Percentiles rank a stretch among this genome's conserved stretches.
phyloP scores from a whole-genome alignment of 495 filamentous ascomycete genomes.

The Podospora didyma region DNA sequence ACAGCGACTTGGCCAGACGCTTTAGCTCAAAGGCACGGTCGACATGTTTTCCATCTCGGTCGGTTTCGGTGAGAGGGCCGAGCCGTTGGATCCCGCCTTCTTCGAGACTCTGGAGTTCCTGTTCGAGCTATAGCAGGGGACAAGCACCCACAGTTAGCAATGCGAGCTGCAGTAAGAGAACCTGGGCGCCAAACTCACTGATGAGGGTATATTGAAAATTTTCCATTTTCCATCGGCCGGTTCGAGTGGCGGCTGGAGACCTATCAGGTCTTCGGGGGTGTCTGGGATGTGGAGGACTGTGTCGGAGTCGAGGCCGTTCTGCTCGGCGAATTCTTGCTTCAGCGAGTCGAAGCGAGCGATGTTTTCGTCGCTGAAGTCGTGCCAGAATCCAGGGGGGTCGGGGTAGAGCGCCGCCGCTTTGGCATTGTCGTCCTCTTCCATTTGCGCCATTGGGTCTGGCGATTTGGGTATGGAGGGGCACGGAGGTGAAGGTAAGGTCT shows the following conservation, averaged over 20 bases:
- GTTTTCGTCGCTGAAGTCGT: constrained; percentile 78
- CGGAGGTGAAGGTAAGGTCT: too few species aligned
- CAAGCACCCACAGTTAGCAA: constrained; percentile 3
- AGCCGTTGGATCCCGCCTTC: constrained; percentile 67
- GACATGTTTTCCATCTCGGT: constrained; percentile 44
- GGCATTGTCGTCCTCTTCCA: constrained; percentile 34
- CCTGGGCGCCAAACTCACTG: constrained; percentile 36
- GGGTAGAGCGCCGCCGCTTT: constrained; percentile 55
- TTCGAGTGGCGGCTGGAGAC: constrained; percentile 74
- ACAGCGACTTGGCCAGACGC: constrained; percentile 70
- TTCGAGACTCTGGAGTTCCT: constrained; percentile 62
- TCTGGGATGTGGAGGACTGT: constrained; percentile 42
- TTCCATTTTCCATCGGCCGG: constrained; percentile 68
- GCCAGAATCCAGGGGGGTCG: constrained; percentile 85
- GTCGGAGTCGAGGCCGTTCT: constrained; percentile 29
- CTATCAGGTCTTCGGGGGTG: constrained; percentile 69
- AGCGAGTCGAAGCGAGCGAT: constrained; percentile 58
- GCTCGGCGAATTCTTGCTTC: constrained; percentile 36
- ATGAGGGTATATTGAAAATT: constrained; percentile 67
- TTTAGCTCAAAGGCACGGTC: constrained; percentile 75
- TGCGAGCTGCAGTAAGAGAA: background rate
- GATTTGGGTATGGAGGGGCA: too few species aligned
- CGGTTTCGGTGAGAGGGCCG: constrained; percentile 46
- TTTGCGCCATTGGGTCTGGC: constrained; percentile 25
- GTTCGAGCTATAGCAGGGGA: constrained; percentile 44